Base-by-base conservation (phyloP, 257 asterid genomes). In the Forsythia suspensa region DNA sequence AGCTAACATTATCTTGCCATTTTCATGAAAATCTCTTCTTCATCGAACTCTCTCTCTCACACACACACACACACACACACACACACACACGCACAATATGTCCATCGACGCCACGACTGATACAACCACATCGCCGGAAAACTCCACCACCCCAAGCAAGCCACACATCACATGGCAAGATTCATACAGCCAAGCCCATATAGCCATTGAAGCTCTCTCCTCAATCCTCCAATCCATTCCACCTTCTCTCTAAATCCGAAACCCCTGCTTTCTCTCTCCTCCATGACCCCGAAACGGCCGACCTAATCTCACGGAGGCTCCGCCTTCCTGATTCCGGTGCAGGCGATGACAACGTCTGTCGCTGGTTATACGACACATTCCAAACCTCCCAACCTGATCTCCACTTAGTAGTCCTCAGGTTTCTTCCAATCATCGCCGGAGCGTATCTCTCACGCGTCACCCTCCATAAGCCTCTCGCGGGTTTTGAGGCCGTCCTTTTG, bases 281-380 rank as follows among this genome's bases (percentile, higher is more conserved):
- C 84, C 89, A 83, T 9, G 91, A 90, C 82, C 61, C 83, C 57
- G 87, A 85, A 74, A 85, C 90, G 70, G 88, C 96, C 37, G 16
- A 82, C 21, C 81, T 83, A 46, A 87, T 93, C 87, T 85, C 93
- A 12, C 43, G 48, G 65, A 91, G 86, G 89, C 93, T 95, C 84
- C 93, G 93, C 57, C 91, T 79, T 37, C 96, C 96, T 24, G 89
- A 88, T 41, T 92, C 99, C 51, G 97, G 98, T 76, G 85, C 89
- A n/a, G 98, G 90, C 0, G 87, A 92, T 71, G 91, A 95, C 86
- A 81, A 79, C 84, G 92, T 95, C 71, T 95, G 98, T 80, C 97
- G 96, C 2, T 95, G 99, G 99, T 96, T 95, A 41, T 95, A 93
- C 88, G 98, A 95, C 79, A 93, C 99, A 34, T 95, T 95, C 89